Evolutionary conservation across 2,329 filamentous ascomycete species (phyloP), one percentile per base, ranked within the genome.

Genomic region (Diplodia seriata): DNA sequence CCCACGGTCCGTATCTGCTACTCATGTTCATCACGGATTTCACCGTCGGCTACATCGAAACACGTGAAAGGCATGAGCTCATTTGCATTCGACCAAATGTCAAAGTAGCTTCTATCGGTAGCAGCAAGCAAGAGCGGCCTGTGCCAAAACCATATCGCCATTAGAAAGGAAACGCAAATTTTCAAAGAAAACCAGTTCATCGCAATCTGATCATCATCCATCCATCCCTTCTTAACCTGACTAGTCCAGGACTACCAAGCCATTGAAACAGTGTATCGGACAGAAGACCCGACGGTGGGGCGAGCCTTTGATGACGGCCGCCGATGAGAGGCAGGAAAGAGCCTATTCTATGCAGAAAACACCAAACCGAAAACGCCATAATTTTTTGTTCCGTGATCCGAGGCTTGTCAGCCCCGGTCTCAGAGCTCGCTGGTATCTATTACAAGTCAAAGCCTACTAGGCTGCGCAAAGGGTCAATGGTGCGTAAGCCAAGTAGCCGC

Each of bases 331-430:
- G 57, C 29, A 61, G 38, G 36, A 20, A 53, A 51, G 36, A 62
- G 20, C 43, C 47, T 43, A 26, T 23, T 67, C 66, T 67, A 67
- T 62, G 56, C 56, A 47, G 7, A 51, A 51, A 67, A 67, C 55
- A 67, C 66, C 66, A 47, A 53, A 61, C 66, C 56, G 33, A 51
- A 51, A 61, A 67, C 66, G 66, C 66, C 66, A 29, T 67, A 29
- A 54, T 54, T 67, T 62, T 67, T 67, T 54, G 31, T 56, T 56
- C 50, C 57, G 26, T 63, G 47, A 51, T 38, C 59, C 31, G 59
- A 51, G 43, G 59, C 59, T 36, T 47, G 59, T 63, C 59, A 33
- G 59, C 29, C 59, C 31, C 50, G 31, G 23, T 47, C 59, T 38
- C 26, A 47, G 50, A 65, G 51, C 50, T 20, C 36, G 18, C 33